Conservation (phyloP, 345 rosid genomes). For the Anastatica hierochuntica region DNA sequence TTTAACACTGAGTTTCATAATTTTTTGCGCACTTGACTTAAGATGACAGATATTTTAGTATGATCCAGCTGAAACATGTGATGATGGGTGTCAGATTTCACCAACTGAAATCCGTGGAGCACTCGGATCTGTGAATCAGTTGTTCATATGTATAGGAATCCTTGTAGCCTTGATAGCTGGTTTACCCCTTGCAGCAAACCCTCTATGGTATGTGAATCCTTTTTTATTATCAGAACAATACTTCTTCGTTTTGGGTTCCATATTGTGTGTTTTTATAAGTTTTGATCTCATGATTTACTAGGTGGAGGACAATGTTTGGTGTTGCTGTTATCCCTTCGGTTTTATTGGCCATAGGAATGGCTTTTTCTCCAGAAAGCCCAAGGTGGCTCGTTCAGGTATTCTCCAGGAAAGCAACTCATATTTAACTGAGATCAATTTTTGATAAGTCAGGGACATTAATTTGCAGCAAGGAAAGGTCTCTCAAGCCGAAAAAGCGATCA, state of each 20-base stretch:
- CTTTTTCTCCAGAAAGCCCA: slow-evolving; percentile 95
- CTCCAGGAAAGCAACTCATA: background rate
- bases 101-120: slow-evolving; percentile 98
- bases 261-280: background rate
- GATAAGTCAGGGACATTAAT: slow-evolving; percentile 5
- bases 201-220: slow-evolving; percentile 47
- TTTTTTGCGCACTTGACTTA: background rate
- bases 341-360: slow-evolving; percentile 81
- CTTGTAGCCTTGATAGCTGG: slow-evolving; percentile 96
- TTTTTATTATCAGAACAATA: background rate
- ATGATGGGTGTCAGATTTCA: slow-evolving; percentile 51
- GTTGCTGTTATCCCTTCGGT: slow-evolving; percentile 75
- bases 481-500: slow-evolving; percentile 73
- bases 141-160: slow-evolving; percentile 90
- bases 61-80: too few species aligned
- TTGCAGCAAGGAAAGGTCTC: slow-evolving; percentile 77
- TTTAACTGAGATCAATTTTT: background rate
- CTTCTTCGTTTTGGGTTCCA: too few species aligned
- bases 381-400: slow-evolving; percentile 97
- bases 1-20: background rate
- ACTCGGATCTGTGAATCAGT: slow-evolving; percentile 92
- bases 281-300: slow-evolving; percentile 22
- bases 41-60: background rate
- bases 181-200: slow-evolving; percentile 85
- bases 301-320: slow-evolving; percentile 99